These are phyloP conservation scores for Lolium multiflorum DNA, from an alignment of 176 grass and related monocot species.

Conservation along the genomic window DNA sequence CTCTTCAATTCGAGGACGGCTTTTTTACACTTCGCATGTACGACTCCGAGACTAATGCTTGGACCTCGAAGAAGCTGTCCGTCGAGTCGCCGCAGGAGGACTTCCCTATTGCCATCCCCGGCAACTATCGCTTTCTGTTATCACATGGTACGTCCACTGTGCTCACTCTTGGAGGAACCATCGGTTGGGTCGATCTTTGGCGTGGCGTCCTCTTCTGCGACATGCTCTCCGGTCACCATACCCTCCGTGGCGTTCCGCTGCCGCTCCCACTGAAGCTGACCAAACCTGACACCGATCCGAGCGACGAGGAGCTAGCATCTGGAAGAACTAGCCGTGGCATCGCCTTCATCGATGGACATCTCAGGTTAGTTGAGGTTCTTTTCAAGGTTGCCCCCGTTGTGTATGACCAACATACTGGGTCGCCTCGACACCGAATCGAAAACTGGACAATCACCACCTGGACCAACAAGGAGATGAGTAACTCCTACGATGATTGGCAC, in stretches of 20 bases:
- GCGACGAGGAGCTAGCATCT: too few relatives aligned
- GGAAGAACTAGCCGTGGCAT: not conserved
- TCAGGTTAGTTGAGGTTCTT: not conserved
- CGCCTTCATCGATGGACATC: not conserved
- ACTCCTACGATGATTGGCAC: not conserved
- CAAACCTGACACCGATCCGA: too few relatives aligned
- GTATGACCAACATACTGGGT: not conserved
- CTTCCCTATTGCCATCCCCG: not conserved
- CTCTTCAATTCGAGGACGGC: accelerated
- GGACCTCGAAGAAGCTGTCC: not conserved
- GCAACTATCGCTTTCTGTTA: accelerated
- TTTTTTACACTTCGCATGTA: not conserved
- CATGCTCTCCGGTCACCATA: not conserved
- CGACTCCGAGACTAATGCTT: not conserved
- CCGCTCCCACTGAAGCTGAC: not conserved
- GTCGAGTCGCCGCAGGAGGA: not conserved
- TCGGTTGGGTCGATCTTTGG: not conserved
- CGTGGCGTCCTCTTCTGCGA: not conserved
- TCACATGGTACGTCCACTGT: not conserved
- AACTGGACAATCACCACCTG: not conserved
- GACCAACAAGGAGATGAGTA: not conserved
- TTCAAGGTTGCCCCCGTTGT: not conserved
- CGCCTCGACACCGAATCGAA: too few relatives aligned
- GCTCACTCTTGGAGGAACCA: constrained; percentile 13
- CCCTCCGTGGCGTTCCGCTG: too few relatives aligned